Percentiles rank a stretch among this genome's conserved stretches.
Conservation (phyloP, 2,329 filamentous ascomycete genomes). For the Remersonia thermophila region DNA sequence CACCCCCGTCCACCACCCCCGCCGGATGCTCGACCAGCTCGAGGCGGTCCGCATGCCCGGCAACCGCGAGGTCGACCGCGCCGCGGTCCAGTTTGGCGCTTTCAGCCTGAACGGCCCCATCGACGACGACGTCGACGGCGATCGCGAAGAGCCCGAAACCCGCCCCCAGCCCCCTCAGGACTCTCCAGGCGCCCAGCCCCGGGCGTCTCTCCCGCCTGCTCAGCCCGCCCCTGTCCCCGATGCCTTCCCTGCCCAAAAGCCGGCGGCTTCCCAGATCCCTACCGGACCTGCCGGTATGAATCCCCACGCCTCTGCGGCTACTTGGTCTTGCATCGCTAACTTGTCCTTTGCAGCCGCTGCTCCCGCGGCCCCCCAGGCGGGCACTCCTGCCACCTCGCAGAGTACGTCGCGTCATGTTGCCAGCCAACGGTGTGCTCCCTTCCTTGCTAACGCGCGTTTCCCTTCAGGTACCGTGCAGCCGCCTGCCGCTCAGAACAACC, state of each 20-base stretch:
- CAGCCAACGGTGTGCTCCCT: too few relatives aligned
- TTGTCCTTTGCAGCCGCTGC: slow-evolving; percentile 20
- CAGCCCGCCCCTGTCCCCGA: slow-evolving; percentile 45
- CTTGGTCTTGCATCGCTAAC: slow-evolving; percentile 11
- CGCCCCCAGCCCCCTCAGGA: slow-evolving; percentile 86
- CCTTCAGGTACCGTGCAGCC: slow-evolving; percentile 39
- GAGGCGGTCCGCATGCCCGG: slow-evolving; percentile 97
- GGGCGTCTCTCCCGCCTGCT: slow-evolving; percentile 72
- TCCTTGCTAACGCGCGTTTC: slow-evolving; percentile 20
- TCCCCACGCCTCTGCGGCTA: slow-evolving; percentile 7
- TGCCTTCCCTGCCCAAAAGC: slow-evolving; percentile 40
- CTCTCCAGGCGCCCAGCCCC: slow-evolving; percentile 74
- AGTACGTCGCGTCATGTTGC: slow-evolving; percentile 18
- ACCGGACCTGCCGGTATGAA: slow-evolving; percentile 27
- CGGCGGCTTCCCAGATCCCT: slow-evolving; percentile 34
- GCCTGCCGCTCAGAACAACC: slow-evolving; percentile 40
- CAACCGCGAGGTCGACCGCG: slow-evolving; percentile 85
- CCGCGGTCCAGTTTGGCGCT: slow-evolving; percentile 91
- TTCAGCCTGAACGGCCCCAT: slow-evolving; percentile 69
- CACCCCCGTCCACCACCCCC: slow-evolving; percentile 69
- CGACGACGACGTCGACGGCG: slow-evolving; percentile 83
- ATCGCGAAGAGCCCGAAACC: slow-evolving; percentile 90
- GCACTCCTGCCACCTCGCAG: slow-evolving; percentile 25
- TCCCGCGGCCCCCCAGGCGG: slow-evolving; percentile 17
- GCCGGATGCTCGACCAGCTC: slow-evolving; percentile 84